Base-by-base conservation (phyloP, 345 rosid species). In the Erucastrum elatum region DNA sequence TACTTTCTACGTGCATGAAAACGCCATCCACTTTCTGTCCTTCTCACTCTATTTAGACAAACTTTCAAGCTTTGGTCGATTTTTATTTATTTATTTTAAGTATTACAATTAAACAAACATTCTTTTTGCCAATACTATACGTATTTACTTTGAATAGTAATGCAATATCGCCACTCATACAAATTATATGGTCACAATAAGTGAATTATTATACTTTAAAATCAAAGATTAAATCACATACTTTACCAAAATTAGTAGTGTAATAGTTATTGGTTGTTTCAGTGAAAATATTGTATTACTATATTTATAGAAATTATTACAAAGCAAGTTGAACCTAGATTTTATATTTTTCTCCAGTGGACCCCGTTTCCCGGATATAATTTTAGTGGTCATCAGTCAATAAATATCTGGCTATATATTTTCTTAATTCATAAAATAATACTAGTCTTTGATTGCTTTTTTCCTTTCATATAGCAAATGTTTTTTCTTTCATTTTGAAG, bases 1-100 rank as follows among this genome's bases (percentile, higher is more conserved):
- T 62, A 49, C 74, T 33, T 62, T 62, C n/a, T 59, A 79, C 78
- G 66, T 79, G 82, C 78, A 79, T 74, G 78, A 79, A 68, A 51
- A 44, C 64, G 70, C 70, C 78, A 35, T 51, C 82, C 74, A 79
- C 70, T 79, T 68, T 51, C 56, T 46, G 55, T 46, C 17, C 16
- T 49, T 13, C 55, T 49, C 55, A 49, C n/a, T 35, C 10, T 51
- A 51, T 51, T 51, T 51, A 51, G 56, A 51, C 21, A 51, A 5
- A 51, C 5, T 51, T 51, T 51, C n/a, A n/a, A 51, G 21, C 56
- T 51, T n/a, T 51, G n/a, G 8, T 51, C 8, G 17, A 51, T 51
- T 51, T 51, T 51, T 51, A 51, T 51, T 51, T n/a, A 51, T 51
- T 51, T 51, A 51, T 51, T 51, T 51, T n/a, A 51, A 51, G 56